phyloP scores from a whole-genome alignment of 2,329 filamentous ascomycete genomes.

The Microsporum audouinii region DNA sequence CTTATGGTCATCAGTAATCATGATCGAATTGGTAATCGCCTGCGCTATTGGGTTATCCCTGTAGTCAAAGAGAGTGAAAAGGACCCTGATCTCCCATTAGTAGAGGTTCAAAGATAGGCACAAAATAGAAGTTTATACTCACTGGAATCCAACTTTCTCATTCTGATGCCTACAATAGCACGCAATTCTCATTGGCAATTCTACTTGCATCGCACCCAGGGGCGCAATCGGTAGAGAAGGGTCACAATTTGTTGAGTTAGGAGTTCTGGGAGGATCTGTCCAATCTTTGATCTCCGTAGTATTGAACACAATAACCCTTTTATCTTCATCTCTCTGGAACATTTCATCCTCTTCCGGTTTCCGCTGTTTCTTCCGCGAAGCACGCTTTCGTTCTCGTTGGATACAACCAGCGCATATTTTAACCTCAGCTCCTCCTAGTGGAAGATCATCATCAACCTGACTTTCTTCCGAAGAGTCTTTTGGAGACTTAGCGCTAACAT shows the following conservation, averaged over 20 bases:
- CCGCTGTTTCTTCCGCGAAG: constrained; percentile 83
- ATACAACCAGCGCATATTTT: constrained; percentile 89
- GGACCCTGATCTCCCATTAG: constrained; percentile 46
- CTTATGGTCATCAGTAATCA: constrained; percentile 98
- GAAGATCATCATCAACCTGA: constrained; percentile 56
- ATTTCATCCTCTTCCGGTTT: constrained; percentile 84
- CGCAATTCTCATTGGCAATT: constrained; percentile 87
- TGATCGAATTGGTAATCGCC: constrained; percentile 73
- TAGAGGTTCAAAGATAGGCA: neutral
- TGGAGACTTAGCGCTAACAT: constrained; percentile 30
- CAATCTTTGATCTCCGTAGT: constrained; percentile 78
- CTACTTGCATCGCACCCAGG: constrained; percentile 60
- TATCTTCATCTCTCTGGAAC: constrained; percentile 69
- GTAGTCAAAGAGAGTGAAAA: constrained; percentile 85
- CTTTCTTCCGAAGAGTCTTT: constrained; percentile 37
- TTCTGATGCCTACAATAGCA: constrained; percentile 94
- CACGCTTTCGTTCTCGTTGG: constrained; percentile 77
- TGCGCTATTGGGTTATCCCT: constrained; percentile 68
- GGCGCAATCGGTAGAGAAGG: constrained; percentile 24
- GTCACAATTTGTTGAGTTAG: constrained; percentile 36
- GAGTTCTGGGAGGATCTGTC: constrained; percentile 50
- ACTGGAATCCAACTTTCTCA: constrained; percentile 79
- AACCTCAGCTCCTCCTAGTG: constrained; percentile 84
- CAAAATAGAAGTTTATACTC: constrained; percentile 15
- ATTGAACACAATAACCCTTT: constrained; percentile 82